A percentile compares a stretch with the other conserved stretches of the same genome.
phyloP scores from a whole-genome alignment of 192 early-diverging fungal genomes.

The Jimgerdemannia flammicorona region DNA sequence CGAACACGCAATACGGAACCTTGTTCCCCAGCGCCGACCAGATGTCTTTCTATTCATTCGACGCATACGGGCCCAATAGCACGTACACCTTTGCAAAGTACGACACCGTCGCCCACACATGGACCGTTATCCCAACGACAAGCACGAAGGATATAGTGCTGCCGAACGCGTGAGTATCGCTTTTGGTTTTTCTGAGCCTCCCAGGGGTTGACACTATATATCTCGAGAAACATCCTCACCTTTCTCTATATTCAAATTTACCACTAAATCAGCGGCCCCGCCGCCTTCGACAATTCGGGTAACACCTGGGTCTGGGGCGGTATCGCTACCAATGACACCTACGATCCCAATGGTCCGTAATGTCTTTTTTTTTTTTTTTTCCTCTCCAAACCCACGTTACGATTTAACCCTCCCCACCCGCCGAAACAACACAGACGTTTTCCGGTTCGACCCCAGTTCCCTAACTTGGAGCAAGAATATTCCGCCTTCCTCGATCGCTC shows the following conservation, averaged over 20 bases:
- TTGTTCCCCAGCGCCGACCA: background rate
- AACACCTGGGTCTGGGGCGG: background rate
- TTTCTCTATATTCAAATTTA: background rate
- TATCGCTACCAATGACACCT: background rate
- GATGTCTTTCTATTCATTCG: background rate
- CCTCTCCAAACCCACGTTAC: no score
- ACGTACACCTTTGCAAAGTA: background rate
- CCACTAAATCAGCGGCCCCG: background rate
- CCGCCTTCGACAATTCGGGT: background rate
- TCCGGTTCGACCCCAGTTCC: no score
- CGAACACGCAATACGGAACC: background rate
- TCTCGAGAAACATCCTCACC: background rate
- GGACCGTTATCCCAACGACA: background rate
- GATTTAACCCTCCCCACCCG: no score
- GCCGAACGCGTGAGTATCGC: background rate
- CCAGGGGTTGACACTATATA: background rate
- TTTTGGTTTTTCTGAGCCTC: no score
- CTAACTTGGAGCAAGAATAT: no score
- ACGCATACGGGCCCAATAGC: background rate
- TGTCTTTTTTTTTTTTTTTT: no score
- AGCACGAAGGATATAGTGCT: background rate
- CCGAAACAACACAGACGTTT: no score
- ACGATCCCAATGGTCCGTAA: no score
- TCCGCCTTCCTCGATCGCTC: no score
- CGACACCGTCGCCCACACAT: background rate